Evolutionary conservation across 139 green algal genomes (phyloP), one percentile per base, ranked within the genome.

Genomic region (Nannochloris sp.): DNA sequence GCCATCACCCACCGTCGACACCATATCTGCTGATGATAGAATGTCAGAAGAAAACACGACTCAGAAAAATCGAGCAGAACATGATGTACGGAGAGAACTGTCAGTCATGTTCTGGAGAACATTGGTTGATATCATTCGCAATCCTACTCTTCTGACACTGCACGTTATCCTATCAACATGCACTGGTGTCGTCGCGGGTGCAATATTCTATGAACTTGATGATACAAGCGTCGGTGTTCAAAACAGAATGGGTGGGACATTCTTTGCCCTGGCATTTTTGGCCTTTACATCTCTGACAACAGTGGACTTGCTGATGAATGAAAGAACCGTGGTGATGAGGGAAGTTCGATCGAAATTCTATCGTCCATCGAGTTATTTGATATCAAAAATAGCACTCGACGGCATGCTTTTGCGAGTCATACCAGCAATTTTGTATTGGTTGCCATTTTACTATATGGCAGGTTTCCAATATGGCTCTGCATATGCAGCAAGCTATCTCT

Each of bases 201-300:
- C 72, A 24, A 76, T 87, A 55, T 91, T 89, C 66, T 84, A 50
- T 36, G 24, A 86, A 27, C 55, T 77, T 14, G 27, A 67, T 27
- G 19, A 51, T 10, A 74, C 74, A 34, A 21, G 70, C 49, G 69
- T 71, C 25, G 83, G 83, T 61, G 72, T 81, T 4, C 82, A 91
- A 70, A 90, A 89, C 66, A 81, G 74, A 49, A 63, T 78, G 58
- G 74, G 87, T 24, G 78, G 68, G 51, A 78, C 88, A 60, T 95
- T 95, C 78, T 93, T 95, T 66, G 73, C 79, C 2, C 77, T 92
- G 11, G 73, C 70, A 25, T 84, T 92, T 23, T 69, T 90, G 4
- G 85, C 67, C 50, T 88, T 94, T 73, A 83, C 78, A 15, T 77
- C 76, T 8, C 68, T 92, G 11, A 90, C 86, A 14, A 81, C 75